A percentile compares a stretch with the other conserved stretches of the same genome.
These are phyloP conservation scores for Taphrina communis DNA, from an alignment of 1,139 yeast genomes.

Conservation along the genomic window DNA sequence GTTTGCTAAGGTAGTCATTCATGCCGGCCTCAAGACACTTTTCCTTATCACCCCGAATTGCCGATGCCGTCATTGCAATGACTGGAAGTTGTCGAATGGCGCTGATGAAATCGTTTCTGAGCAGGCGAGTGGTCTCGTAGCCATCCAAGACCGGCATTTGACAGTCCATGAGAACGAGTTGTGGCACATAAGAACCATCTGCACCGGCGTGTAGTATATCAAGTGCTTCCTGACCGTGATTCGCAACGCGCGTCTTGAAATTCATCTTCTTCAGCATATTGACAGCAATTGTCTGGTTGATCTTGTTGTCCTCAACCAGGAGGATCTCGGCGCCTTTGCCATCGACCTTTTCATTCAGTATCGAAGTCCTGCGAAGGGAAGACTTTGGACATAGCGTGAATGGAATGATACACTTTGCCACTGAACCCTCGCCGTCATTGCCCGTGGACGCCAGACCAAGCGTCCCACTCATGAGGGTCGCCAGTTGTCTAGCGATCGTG, in stretches of 20 bases:
- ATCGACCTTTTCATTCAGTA: conserved; percentile 6
- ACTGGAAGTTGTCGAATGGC: conserved; percentile 49
- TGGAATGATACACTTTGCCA: conserved; percentile 20
- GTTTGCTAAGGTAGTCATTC: conserved; percentile 63
- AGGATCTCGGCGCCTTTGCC: conserved; percentile 26
- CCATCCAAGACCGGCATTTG: conserved; percentile 64
- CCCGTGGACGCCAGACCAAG: conserved; percentile 13
- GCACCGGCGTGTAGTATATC: conserved; percentile 24
- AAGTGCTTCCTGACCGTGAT: conserved; percentile 38
- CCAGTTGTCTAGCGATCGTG: conserved; percentile 64
- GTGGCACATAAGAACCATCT: conserved; percentile 56
- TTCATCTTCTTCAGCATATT: conserved; percentile 22
- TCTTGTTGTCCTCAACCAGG: conserved; percentile 32
- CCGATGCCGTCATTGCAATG: conserved; percentile 64
- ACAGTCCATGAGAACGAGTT: conserved; percentile 65
- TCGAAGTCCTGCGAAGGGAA: conserved; percentile 3
- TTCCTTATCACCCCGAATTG: conserved; percentile 62
- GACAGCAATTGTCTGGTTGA: conserved; percentile 24
- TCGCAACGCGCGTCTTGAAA: conserved; percentile 18
- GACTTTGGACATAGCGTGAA: conserved; percentile 14
- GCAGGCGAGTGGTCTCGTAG: conserved; percentile 51
- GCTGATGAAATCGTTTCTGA: conserved; percentile 55
- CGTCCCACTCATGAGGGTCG: conserved; percentile 64
- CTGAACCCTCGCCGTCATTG: conserved; percentile 14
- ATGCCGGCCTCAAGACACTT: conserved; percentile 61